phyloP scores from a whole-genome alignment of 148 eudicot species.

The Chenopodium berlandieri region DNA sequence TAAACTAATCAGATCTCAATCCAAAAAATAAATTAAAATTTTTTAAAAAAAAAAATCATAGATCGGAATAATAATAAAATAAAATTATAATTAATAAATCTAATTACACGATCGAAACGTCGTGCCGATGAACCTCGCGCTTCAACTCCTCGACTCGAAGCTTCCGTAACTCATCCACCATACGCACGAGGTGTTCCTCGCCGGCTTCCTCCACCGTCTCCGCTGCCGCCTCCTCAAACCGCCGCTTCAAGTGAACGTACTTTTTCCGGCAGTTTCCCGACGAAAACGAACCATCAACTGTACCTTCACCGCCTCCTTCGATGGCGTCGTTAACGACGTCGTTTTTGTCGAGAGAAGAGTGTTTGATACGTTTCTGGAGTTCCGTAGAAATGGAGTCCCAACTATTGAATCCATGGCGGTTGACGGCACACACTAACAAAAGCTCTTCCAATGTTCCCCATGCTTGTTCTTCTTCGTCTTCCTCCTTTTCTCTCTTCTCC shows the following conservation, averaged over 20 bases:
- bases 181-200: slow-evolving; percentile 1
- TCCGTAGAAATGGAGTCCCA: slow-evolving; percentile 47
- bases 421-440: slow-evolving; percentile 38
- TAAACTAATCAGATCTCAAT: slow-evolving; percentile 36
- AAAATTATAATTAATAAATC: not conserved
- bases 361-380: slow-evolving; percentile 26
- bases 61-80: not conserved
- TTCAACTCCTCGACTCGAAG: slow-evolving; percentile 42
- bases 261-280: slow-evolving; percentile 27
- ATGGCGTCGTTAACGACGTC: not conserved
- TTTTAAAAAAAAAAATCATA: not conserved
- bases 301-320: not conserved
- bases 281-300: not conserved
- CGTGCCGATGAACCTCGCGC: slow-evolving; percentile 37
- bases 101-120: slow-evolving; percentile 46
- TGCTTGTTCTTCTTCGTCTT: slow-evolving; percentile 6
- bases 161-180: slow-evolving; percentile 36
- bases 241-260: slow-evolving; percentile 35
- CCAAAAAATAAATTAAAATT: not conserved
- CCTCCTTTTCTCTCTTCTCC: slow-evolving; percentile 9
- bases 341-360: not conserved
- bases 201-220: not conserved
- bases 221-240: slow-evolving; percentile 16
- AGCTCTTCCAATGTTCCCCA: slow-evolving; percentile 48
- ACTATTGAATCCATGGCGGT: slow-evolving; percentile 34